Percentiles rank a stretch among this genome's conserved stretches.
phyloP scores from a whole-genome alignment of 257 asterid genomes.

The Scutellaria minor region DNA sequence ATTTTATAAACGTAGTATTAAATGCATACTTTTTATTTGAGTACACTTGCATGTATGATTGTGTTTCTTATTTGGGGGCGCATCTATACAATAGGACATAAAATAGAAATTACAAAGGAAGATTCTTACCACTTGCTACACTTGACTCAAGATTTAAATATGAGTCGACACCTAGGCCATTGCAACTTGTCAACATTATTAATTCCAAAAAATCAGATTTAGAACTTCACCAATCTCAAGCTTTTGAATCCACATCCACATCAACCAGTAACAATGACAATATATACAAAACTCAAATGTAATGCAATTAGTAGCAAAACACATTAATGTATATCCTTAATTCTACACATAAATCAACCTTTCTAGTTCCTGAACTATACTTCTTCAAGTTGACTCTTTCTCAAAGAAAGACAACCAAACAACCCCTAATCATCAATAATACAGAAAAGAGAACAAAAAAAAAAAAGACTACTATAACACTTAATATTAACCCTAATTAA shows the following conservation, averaged over 20 bases:
- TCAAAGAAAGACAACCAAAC: no score
- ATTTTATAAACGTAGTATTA: not conserved
- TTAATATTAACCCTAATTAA: constrained; percentile 10
- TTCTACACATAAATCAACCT: not conserved
- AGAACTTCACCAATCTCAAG: constrained; percentile 11
- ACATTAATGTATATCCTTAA: not conserved
- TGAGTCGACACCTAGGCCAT: constrained; percentile 16
- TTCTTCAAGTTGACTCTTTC: no score
- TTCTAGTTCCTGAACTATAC: not conserved
- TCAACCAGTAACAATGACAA: not conserved
- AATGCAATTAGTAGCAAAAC: not conserved
- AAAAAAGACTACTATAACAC: not conserved
- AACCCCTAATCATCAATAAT: not conserved
- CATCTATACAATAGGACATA: not conserved
- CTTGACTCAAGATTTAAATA: constrained; percentile 15
- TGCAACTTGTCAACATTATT: constrained; percentile 14
- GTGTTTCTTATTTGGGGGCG: not conserved
- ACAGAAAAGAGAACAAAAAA: not conserved
- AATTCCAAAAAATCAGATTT: not conserved
- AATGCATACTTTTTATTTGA: not conserved
- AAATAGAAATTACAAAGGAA: no score
- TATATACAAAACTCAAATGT: not conserved
- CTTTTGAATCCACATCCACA: constrained; percentile 16
- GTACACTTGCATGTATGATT: not conserved
- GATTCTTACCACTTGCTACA: not conserved